Conservation (phyloP, 306 rosid species). For the Elaeagnus macrophylla region DNA sequence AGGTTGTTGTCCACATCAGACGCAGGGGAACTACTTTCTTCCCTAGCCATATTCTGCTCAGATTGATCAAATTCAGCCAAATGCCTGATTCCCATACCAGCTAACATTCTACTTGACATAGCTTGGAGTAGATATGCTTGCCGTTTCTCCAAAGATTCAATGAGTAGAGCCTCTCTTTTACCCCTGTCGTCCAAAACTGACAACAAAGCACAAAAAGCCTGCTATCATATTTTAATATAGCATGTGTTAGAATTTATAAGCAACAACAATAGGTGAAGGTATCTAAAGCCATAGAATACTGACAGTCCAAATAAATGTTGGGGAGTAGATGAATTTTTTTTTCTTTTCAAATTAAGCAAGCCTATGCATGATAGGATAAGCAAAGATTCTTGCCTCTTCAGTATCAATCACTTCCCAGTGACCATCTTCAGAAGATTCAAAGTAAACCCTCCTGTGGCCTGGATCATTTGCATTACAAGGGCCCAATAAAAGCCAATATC, state of each 20-base stretch:
- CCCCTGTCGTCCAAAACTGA: conserved; percentile 89
- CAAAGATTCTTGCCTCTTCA: conserved; percentile 52
- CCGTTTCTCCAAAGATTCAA: conserved; percentile 74
- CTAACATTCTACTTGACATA: conserved; percentile 43
- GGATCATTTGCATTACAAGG: conserved; percentile 77
- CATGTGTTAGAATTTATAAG: conserved; percentile 3
- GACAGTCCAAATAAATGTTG: no score
- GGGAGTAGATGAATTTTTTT: no score
- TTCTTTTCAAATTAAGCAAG: no score
- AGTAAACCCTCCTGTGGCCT: conserved; percentile 92
- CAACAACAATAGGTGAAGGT: background rate
- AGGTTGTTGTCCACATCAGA: conserved; percentile 83
- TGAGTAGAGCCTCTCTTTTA: conserved; percentile 80
- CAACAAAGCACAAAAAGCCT: conserved; percentile 71
- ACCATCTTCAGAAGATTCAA: conserved; percentile 97
- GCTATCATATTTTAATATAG: conserved; percentile 24
- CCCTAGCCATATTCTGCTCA: conserved; percentile 55
- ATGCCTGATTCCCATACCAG: conserved; percentile 24
- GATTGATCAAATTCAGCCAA: conserved; percentile 42
- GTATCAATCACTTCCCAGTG: conserved; percentile 96
- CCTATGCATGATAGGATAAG: background rate
- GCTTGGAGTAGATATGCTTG: conserved; percentile 43
- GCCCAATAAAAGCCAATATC: conserved; percentile 98
- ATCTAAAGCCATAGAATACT: background rate
- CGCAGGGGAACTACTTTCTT: conserved; percentile 68